Evolutionary conservation across 768 basidiomycete genomes (phyloP), one percentile per base, ranked within the genome.

Genomic region (Rhodotorula diobovata): DNA sequence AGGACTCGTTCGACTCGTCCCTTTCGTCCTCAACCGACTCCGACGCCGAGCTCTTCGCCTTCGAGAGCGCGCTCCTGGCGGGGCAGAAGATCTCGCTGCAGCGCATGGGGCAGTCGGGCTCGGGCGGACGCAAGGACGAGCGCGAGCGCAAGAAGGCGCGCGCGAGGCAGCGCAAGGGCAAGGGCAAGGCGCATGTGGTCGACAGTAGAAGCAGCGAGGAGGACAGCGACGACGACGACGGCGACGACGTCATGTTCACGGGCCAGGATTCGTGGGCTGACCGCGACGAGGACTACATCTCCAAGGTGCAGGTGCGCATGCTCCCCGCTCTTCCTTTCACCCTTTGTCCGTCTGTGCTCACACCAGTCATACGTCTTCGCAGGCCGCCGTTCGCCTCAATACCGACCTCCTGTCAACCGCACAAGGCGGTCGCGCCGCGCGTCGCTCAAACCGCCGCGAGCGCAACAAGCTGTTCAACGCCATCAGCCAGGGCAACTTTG

Each of bases 391-490:
- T 34, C 56, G 35, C 25, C 20, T 39, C 28, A 75, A 72, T 39
- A 58, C 57, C n/a, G 68, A 75, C 48, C 50, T 75, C 15, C 58
- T 75, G 23, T 35, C 39, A 25, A 66, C 66, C 28, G 68, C 62
- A 10, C 16, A 32, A 1, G 68, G 72, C 16, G 67, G 67, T 11
- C 61, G 58, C 30, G 23, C 23, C 6, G 65, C 59, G 2, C 64
- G 67, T 15, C 61, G 68, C 54, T 48, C 67, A 14, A 73, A 68
- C 45, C 70, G 74, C 30, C 67, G 73, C 54, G 63, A 70, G 43
- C 71, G 72, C 43, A 73, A 73, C 64, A 64, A 71, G 61, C 64
- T 76, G 41, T 74, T 74, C 70, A 72, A 68, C 28, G 68, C 73
- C 6, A 66, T 74, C 56, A 54, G 55, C 51, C 28, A 63, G 20